Evolutionary conservation across 1,139 yeast genomes (phyloP), one percentile per base, ranked within the genome.

Genomic region (Lodderomyces beijingensis): DNA sequence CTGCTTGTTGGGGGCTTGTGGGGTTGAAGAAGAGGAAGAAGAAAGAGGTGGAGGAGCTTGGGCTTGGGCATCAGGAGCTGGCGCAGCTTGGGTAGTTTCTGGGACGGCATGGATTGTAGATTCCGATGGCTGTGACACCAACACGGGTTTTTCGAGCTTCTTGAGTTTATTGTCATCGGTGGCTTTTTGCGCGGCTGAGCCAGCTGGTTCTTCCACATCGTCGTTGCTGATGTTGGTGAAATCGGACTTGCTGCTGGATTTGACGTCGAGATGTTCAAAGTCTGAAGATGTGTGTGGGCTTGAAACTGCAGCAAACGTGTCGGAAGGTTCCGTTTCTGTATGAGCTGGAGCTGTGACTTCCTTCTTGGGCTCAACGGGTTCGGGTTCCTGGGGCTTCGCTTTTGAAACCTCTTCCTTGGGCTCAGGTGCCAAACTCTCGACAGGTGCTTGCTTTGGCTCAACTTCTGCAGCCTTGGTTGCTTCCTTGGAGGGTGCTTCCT

Each of bases 281-380:
- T 44, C 52, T 3, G 57, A 34, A 12, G 41, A 36, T 9, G 33
- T 28, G 16, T 44, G 43, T 16, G 44, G 45, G n/a, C 41, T 38
- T 9, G 70, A 62, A 15, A 66, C 63, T 5, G 70, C 70, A 10
- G 71, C 70, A 50, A 60, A 66, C 4, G 72, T 64, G 1, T 70
- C 63, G 5, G n/a, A n/a, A n/a, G n/a, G n/a, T n/a, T n/a, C n/a
- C n/a, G n/a, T n/a, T n/a, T n/a, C n/a, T n/a, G n/a, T n/a, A n/a
- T n/a, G n/a, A n/a, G 53, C 49, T 2, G 62, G 43, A 2, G 70
- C 60, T 37, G 53, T 20, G 18, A 32, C 16, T n/a, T 34, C 21
- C 14, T 30, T 24, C 21, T 19, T 19, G n/a, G n/a, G n/a, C n/a
- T n/a, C n/a, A n/a, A n/a, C n/a, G n/a, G n/a, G n/a, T n/a, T n/a